Evolutionary conservation across 2,329 filamentous ascomycete genomes (phyloP), one percentile per base, ranked within the genome.

Genomic region (Pseudogymnoascus sp.): DNA sequence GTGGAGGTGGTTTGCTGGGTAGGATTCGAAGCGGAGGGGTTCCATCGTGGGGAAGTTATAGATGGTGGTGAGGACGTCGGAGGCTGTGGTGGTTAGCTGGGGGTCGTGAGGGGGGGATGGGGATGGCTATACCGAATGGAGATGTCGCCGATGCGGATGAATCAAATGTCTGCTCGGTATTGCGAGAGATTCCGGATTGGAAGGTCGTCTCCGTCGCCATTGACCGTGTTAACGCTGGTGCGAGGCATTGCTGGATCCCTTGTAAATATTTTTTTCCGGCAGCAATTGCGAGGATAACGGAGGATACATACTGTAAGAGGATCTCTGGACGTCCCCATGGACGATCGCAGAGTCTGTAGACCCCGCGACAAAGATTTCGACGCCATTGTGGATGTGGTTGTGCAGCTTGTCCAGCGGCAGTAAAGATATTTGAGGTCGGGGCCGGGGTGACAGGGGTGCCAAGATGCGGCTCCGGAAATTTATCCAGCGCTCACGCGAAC

Each of bases 1-100:
- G 72, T 89, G 80, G 48, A 99, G 88, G 75, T 97, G 91, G 70
- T 89, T 88, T 64, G 86, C 79, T 40, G 89, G 87, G 80, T 92
- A 97, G 70, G 84, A 77, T 72, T 90, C 85, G 74, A 95, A 88
- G 59, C 85, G 80, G 58, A 86, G 79, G 25, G 94, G 94, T 75
- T 97, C 92, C 76, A 97, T 86, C 9, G 86, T 84, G 36, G 94
- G 94, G 79, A 97, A 99, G 73, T 81, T 80, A 83, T 96, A 92
- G 75, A 97, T 84, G 61, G 93, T 97, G 65, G 93, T 82, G 61
- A 89, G 85, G 62, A 95, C 90, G 31, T 84, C 86, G 67, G 80
- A 79, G 67, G 79, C 83, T 83, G 64, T 21, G 33, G 25, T 10
- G 31, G 31, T 59, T 37, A 59, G 40, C 60, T 58, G 29, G 39